phyloP scores from a whole-genome alignment of 257 asterid genomes.

The Solanum bulbocastanum region DNA sequence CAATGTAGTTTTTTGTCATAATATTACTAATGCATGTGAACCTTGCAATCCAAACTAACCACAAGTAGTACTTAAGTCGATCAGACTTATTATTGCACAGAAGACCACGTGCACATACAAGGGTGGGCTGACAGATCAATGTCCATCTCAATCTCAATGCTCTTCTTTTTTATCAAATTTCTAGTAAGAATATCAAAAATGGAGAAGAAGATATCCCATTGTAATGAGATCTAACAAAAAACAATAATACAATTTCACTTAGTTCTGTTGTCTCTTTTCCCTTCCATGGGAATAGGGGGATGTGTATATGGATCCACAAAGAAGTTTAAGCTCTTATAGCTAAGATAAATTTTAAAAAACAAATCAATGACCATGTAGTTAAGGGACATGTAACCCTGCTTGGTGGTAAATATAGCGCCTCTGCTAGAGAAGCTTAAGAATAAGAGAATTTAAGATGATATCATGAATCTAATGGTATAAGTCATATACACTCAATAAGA shows the following conservation, averaged over 20 bases:
- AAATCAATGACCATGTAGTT: not conserved
- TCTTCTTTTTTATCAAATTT: not conserved
- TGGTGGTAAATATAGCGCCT: not conserved
- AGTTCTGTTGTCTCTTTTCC: not conserved
- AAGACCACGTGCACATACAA: not conserved
- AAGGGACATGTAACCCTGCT: not conserved
- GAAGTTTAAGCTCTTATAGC: not conserved
- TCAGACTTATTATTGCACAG: not conserved
- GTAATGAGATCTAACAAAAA: not conserved
- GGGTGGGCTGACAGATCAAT: not conserved
- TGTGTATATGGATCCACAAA: not conserved
- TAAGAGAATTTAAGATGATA: not conserved
- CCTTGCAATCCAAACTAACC: not conserved
- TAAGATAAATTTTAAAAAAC: not conserved
- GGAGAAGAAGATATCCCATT: not conserved
- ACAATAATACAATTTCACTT: not conserved
- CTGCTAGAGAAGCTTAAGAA: not conserved
- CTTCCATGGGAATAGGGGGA: not conserved
- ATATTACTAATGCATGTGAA: not conserved
- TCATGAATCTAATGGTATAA: not conserved
- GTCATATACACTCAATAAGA: not conserved
- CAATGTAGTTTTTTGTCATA: not conserved
- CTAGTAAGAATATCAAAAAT: not conserved
- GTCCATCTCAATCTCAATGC: not conserved
- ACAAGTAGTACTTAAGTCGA: not conserved